Evolutionary conservation across 78 protist genomes (phyloP).

Genomic region (Dictyostelium firmibasis): DNA sequence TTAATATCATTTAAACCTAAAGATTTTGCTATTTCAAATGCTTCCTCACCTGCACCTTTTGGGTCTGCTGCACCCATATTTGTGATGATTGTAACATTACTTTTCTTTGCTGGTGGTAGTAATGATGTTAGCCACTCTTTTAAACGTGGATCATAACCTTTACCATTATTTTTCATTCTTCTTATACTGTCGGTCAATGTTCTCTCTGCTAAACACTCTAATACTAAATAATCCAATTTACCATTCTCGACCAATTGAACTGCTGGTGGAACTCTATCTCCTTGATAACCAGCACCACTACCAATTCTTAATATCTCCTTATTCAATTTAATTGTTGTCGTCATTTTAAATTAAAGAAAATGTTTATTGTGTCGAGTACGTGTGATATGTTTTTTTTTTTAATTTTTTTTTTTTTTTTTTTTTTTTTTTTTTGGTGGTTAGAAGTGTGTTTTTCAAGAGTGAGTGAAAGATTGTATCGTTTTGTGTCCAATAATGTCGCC

Average conservation of each 20-base stretch:
- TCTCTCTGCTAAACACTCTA: constrained; percentile 76
- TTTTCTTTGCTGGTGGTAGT: constrained; percentile 1
- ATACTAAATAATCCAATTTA: constrained; percentile 45
- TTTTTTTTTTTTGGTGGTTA: background rate
- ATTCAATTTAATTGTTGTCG: constrained; percentile 7
- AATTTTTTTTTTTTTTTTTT: background rate
- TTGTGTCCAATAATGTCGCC: background rate
- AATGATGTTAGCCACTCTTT: constrained; percentile 58
- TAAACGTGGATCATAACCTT: constrained; percentile 56
- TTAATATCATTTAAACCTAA: constrained; percentile 33
- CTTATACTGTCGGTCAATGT: constrained; percentile 65
- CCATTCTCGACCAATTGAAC: constrained; percentile 37
- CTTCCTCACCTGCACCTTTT: constrained; percentile 74
- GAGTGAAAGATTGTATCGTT: background rate
- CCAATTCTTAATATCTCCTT: constrained; percentile 44
- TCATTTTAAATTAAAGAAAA: background rate
- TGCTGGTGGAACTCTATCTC: constrained; percentile 79
- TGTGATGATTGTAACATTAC: constrained; percentile 47
- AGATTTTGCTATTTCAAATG: constrained; percentile 36
- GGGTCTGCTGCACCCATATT: constrained; percentile 83
- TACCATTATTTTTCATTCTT: constrained; percentile 61
- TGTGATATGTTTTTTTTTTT: background rate
- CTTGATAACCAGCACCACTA: constrained; percentile 72
- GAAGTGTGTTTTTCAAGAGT: background rate
- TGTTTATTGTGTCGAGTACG: background rate